Base-by-base conservation (phyloP, 306 rosid species). In the Inga laurina region DNA sequence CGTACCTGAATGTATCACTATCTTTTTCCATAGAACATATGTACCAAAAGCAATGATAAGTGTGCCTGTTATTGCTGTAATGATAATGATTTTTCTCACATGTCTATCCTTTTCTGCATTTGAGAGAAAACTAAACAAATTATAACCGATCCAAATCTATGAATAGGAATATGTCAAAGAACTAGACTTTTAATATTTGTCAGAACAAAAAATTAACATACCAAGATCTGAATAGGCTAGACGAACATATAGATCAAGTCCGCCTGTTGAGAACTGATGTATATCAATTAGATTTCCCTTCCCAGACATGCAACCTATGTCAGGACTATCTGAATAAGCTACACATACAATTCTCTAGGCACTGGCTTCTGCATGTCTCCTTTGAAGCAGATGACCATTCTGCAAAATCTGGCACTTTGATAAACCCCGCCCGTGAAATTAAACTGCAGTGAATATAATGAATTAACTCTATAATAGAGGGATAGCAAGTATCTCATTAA, bases 391-490 rank as follows among this genome's bases (percentile, higher is more conserved):
- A 13, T 0, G 75, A 2, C 24, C 19, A 22, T 24, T 82, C 71
- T 9, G 84, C 84, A 39, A 77, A 82, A 61, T 65, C 82, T 0
- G 91, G 97, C 52, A 89, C 65, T 83, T 90, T 90, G 15, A 90
- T 81, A 59, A 34, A 79, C 18, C 46, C 66, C 8, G 8, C 24
- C 12, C 45, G 0, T 66, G 3, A 84, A 86, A 93, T 2, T 85
- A 89, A 46, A 88, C 95, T 72, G 48, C 78, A 4, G 30, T 52
- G 8, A 57, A 81, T 64, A 44, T 83, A 82, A 14, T 76, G n/a
- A n/a, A n/a, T n/a, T n/a, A n/a, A n/a, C n/a, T n/a, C n/a, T n/a
- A n/a, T n/a, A n/a, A n/a, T n/a, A n/a, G n/a, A n/a, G n/a, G n/a
- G n/a, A n/a, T n/a, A n/a, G n/a, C n/a, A n/a, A n/a, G n/a, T n/a